Base-by-base conservation (phyloP, 208 protist genomes). In the Endotrypanum monterogeii region DNA sequence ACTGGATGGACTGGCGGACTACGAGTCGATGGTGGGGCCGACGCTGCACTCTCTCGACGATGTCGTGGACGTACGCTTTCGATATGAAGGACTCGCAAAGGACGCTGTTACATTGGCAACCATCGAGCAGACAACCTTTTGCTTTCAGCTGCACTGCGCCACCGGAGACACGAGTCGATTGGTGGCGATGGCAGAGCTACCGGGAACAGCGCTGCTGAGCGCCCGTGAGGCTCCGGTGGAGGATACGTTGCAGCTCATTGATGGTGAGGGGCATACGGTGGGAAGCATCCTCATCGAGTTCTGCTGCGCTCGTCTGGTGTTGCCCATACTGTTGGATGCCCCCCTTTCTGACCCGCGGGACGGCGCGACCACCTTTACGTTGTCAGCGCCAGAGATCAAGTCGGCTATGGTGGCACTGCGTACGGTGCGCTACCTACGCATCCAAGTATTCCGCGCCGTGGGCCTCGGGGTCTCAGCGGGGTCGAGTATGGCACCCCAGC, bases 1-100 rank as follows among this genome's bases (percentile, higher is more conserved):
- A 20, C 65, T 95, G 28, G 92, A 94, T 70, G 92, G 90, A 57
- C 67, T 94, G 11, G 78, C 79, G 8, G 84, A 84, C 30, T 92
- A 92, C 71, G 90, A 94, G 57, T 87, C 90, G 35, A 96, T 94
- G 92, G 55, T 96, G 23, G 90, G 87, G 20, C 89, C 88, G 5
- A 83, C 85, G 6, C 80, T 94, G 48, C 81, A 90, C 78, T 52
- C 79, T 25, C 81, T 94, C 25, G 58, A 82, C 46, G 88, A 90
- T 14, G 77, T 88, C 16, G 71, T 92, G 39, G 89, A 91, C 71
- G 83, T 94, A 63, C 80, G 83, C 28, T 94, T 96, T 66, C 79
- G 83, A 35, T 96, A 93, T 71, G 81, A 87, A 0, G 82, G 83
- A 32, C 81, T 96, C 25, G 79, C 83, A 35, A 67, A 74, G 57